These are phyloP conservation scores for Paecilomyces variotii DNA, from an alignment of 2,329 filamentous ascomycete genomes.

Conservation along the genomic window DNA sequence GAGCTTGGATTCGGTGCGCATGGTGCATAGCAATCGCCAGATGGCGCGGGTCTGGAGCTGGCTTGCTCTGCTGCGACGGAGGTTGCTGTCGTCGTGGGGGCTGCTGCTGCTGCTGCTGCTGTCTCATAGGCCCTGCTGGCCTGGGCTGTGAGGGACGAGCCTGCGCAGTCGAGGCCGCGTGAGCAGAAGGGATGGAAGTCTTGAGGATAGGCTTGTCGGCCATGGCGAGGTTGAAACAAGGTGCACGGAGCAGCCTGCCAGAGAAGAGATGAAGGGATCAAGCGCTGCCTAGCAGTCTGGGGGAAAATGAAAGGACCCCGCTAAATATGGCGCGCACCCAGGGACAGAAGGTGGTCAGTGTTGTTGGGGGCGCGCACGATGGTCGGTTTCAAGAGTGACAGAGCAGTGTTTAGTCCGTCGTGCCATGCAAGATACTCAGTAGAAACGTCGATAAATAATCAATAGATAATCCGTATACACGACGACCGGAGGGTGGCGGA, in stretches of 20 bases:
- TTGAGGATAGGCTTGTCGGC: slow-evolving; percentile 50
- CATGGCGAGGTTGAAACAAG: slow-evolving; percentile 8
- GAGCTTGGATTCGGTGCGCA: slow-evolving; percentile 71
- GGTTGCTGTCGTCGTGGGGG: slow-evolving; percentile 22
- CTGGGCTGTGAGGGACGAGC: slow-evolving; percentile 29
- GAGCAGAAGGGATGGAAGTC: slow-evolving; percentile 40
- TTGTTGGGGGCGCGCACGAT: not conserved
- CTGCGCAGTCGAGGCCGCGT: slow-evolving; percentile 30
- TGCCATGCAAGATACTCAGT: too few relatives aligned
- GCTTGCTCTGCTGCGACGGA: slow-evolving; percentile 21
- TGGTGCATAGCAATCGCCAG: slow-evolving; percentile 68
- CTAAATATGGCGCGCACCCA: not conserved
- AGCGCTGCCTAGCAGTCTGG: not conserved
- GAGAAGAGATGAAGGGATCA: slow-evolving; percentile 2
- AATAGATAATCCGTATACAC: not conserved
- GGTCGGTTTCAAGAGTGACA: not conserved
- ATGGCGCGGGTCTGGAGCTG: slow-evolving; percentile 38
- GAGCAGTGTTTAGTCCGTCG: not conserved
- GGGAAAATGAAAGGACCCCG: not conserved
- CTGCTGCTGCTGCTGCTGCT: slow-evolving; percentile 16
- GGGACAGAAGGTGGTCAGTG: not conserved
- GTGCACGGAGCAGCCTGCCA: not conserved
- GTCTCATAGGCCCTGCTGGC: slow-evolving; percentile 20
- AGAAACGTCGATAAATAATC: not conserved
- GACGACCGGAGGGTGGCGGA: not conserved